phyloP scores from a whole-genome alignment of 2,329 filamentous ascomycete species.

The Dothiorella sarmentorum region DNA sequence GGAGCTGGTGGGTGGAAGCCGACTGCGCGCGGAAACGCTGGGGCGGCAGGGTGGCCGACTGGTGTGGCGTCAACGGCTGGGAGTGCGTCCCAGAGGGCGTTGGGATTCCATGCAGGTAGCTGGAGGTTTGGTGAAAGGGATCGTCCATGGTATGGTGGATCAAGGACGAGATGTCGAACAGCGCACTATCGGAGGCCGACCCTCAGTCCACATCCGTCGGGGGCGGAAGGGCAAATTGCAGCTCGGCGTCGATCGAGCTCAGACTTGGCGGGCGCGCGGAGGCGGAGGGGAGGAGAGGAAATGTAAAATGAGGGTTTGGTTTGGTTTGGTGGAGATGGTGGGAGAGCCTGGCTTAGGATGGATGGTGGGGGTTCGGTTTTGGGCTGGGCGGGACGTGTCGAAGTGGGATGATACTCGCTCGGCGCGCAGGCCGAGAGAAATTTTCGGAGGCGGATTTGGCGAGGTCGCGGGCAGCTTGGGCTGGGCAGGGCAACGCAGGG shows the following conservation, averaged over 20 bases:
- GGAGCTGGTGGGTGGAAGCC: slow-evolving; percentile 18
- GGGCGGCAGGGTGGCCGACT: slow-evolving; percentile 15
- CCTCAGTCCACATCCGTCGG: slow-evolving; percentile 17
- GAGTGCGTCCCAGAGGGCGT: slow-evolving; percentile 18
- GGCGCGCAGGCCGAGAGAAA: slow-evolving; percentile 18
- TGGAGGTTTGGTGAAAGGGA: slow-evolving; percentile 12
- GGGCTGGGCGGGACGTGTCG: slow-evolving; percentile 14
- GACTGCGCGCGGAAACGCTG: slow-evolving; percentile 18
- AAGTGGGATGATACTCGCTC: slow-evolving; percentile 19
- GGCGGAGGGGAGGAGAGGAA: background rate
- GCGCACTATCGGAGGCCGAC: slow-evolving; percentile 10
- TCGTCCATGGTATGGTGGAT: slow-evolving; percentile 20
- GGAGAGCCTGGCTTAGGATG: slow-evolving; percentile 2
- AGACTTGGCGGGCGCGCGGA: background rate
- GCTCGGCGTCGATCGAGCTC: slow-evolving; percentile 13
- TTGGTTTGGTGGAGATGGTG: slow-evolving; percentile 13
- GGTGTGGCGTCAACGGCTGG: slow-evolving; percentile 19
- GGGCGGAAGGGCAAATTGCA: slow-evolving; percentile 7
- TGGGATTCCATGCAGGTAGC: slow-evolving; percentile 18
- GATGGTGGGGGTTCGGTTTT: slow-evolving; percentile 17
- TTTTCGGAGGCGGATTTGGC: slow-evolving; percentile 19
- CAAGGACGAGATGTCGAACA: background rate
- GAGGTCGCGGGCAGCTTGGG: slow-evolving; percentile 5
- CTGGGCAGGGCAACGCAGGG: background rate
- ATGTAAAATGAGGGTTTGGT: background rate